Conservation (phyloP, 1,284 basidiomycete genomes). For the Mycosarcoma mackinlayi region DNA sequence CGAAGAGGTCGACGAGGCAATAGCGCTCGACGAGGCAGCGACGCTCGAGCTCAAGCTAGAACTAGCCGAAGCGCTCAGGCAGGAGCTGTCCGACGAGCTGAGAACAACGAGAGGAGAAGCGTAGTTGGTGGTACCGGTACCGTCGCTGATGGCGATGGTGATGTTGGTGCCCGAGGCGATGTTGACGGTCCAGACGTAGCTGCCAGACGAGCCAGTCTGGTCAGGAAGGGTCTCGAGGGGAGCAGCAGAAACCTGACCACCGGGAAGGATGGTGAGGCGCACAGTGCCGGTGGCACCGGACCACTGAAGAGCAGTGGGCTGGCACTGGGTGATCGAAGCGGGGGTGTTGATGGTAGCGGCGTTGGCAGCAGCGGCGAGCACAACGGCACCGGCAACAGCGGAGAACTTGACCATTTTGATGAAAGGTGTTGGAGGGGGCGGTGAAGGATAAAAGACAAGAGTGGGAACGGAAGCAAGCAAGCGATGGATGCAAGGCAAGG, state of each 20-base stretch:
- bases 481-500: not conserved
- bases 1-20: slow-evolving; percentile 13
- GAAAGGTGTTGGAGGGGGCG: slow-evolving; percentile 6
- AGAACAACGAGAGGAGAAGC: slow-evolving; percentile 39
- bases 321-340: slow-evolving; percentile 44
- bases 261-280: slow-evolving; percentile 41
- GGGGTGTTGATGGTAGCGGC: slow-evolving; percentile 45
- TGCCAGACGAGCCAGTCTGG: slow-evolving; percentile 48
- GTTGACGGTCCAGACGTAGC: slow-evolving; percentile 65
- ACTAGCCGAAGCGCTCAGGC: slow-evolving; percentile 29
- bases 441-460: slow-evolving; percentile 1
- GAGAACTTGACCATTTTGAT: slow-evolving; percentile 52
- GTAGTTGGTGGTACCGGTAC: slow-evolving; percentile 53
- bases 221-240: slow-evolving; percentile 49
- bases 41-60: slow-evolving; percentile 15
- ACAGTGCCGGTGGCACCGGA: slow-evolving; percentile 36
- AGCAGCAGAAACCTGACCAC: slow-evolving; percentile 45
- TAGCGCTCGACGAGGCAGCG: slow-evolving; percentile 2
- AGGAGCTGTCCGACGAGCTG: slow-evolving; percentile 36
- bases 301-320: slow-evolving; percentile 43
- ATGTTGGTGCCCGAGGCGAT: slow-evolving; percentile 61
- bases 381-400: slow-evolving; percentile 44
- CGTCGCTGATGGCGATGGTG: slow-evolving; percentile 64
- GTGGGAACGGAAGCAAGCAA: slow-evolving; percentile 5
- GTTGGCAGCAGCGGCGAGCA: slow-evolving; percentile 41